phyloP scores from a whole-genome alignment of 2,329 filamentous ascomycete genomes.

The Tolypocladium paradoxum region DNA sequence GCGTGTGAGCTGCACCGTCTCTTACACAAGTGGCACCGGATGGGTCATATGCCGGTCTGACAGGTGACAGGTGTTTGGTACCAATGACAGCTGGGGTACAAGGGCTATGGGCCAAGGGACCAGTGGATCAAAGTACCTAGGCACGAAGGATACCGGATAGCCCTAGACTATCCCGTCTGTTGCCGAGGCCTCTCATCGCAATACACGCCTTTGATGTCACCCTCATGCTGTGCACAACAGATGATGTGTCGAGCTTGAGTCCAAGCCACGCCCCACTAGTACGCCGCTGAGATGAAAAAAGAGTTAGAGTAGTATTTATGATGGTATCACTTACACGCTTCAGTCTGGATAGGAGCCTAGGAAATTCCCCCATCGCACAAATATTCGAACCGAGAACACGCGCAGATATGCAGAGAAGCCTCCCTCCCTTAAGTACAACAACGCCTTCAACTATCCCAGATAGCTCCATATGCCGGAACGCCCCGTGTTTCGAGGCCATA shows the following conservation, averaged over 20 bases:
- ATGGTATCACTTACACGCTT: background rate
- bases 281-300: background rate
- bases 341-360: background rate
- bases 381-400: background rate
- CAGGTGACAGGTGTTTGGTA: too few species aligned
- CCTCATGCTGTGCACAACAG: too few species aligned
- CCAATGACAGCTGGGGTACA: too few species aligned
- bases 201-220: too few species aligned
- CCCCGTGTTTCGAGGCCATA: constrained; percentile 57
- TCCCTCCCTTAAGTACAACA: background rate
- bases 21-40: too few species aligned
- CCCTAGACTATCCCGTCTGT: too few species aligned
- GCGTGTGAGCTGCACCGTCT: too few species aligned
- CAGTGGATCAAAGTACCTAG: too few species aligned
- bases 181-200: too few species aligned
- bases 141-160: too few species aligned
- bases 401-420: background rate
- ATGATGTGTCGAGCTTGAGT: background rate
- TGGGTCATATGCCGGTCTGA: too few species aligned
- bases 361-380: background rate
- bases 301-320: background rate
- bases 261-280: background rate
- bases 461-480: constrained; percentile 59
- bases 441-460: constrained; percentile 47
- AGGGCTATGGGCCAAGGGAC: too few species aligned